Conservation (phyloP, 768 basidiomycete species). For the Fibroporia radiculosa region DNA sequence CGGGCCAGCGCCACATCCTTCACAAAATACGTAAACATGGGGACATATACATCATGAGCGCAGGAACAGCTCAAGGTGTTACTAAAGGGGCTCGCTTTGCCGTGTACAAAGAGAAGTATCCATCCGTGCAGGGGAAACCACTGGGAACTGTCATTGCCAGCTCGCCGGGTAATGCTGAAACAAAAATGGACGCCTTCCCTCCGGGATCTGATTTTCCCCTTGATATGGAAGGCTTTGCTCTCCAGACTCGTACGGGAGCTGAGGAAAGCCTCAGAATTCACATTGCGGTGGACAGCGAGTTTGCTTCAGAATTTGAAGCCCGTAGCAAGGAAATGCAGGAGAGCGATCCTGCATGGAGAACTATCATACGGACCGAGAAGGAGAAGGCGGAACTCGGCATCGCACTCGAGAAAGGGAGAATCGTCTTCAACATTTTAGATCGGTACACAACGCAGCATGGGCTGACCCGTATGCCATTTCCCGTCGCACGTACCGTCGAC, state of each 20-base stretch:
- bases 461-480: background rate
- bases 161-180: too few species aligned
- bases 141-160: too few species aligned
- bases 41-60: constrained; percentile 15
- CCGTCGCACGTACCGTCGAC: too few species aligned
- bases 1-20: constrained; percentile 7
- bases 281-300: background rate
- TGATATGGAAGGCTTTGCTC: too few species aligned
- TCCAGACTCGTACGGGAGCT: too few species aligned
- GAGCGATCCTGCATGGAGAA: background rate
- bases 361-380: too few species aligned
- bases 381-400: too few species aligned
- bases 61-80: constrained; percentile 22
- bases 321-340: background rate
- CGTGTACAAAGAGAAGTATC: constrained; percentile 11
- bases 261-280: background rate
- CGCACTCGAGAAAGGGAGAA: background rate
- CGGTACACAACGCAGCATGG: background rate
- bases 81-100: constrained; percentile 13
- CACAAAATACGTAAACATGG: background rate
- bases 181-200: too few species aligned
- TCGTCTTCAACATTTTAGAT: background rate
- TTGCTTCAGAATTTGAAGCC: background rate
- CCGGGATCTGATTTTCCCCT: too few species aligned
- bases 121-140: too few species aligned